These are phyloP conservation scores for apple (Malus domestica) DNA, from an alignment of 306 rosid species.

Conservation along the genomic window DNA sequence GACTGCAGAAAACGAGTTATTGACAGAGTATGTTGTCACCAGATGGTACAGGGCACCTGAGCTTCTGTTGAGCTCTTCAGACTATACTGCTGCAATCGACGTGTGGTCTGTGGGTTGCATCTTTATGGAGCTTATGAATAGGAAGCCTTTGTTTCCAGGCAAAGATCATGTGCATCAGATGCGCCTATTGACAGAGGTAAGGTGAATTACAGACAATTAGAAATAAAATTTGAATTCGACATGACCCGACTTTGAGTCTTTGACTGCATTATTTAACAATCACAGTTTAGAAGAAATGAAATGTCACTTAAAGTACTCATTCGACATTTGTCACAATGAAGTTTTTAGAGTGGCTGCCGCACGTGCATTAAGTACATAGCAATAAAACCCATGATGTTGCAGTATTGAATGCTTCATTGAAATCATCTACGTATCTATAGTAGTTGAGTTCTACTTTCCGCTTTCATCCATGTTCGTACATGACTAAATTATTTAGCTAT, in stretches of 20 bases:
- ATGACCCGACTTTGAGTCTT: not conserved
- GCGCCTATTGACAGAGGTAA: constrained; percentile 94
- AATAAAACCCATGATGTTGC: not conserved
- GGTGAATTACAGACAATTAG: not conserved
- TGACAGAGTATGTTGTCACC: constrained; percentile 97
- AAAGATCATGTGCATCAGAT: constrained; percentile 89
- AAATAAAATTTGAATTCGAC: not conserved
- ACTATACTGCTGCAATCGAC: constrained; percentile 86
- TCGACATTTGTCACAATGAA: not conserved
- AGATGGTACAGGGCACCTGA: constrained; percentile 99
- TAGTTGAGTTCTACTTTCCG: not conserved
- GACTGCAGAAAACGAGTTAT: constrained; percentile 63
- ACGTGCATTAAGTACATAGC: not conserved
- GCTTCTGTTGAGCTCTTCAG: constrained; percentile 85
- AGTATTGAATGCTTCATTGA: not conserved
- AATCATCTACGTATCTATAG: not conserved
- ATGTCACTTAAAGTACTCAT: not conserved
- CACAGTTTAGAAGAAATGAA: not conserved
- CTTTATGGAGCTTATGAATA: constrained; percentile 95
- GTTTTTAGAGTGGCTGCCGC: not conserved
- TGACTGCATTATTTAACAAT: not conserved
- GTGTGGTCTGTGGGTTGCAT: constrained; percentile 99
- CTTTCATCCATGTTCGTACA: not conserved
- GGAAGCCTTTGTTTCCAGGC: constrained; percentile 86
- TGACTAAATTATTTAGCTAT: not conserved